These are phyloP conservation scores for Cytospora piceicola DNA, from an alignment of 2,329 filamentous ascomycete genomes.

Conservation along the genomic window DNA sequence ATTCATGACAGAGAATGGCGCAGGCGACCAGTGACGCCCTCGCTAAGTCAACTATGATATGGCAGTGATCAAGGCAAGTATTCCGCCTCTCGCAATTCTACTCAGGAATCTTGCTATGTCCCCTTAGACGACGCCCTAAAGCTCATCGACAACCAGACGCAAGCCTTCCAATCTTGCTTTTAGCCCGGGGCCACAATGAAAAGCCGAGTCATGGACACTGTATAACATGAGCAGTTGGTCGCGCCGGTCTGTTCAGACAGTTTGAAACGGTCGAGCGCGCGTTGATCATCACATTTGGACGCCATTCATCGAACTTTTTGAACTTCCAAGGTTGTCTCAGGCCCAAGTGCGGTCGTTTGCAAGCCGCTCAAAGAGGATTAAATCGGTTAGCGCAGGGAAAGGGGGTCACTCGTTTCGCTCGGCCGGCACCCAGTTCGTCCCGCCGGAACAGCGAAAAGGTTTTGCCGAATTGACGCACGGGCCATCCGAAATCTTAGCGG, in stretches of 20 bases:
- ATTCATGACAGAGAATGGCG: neutral
- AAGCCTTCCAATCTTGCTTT: no score
- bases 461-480: neutral
- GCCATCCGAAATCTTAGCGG: neutral
- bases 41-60: neutral
- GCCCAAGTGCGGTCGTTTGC: neutral
- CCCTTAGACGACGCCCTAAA: neutral
- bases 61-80: neutral
- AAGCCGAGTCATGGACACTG: no score
- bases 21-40: neutral
- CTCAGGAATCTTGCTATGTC: no score
- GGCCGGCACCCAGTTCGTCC: neutral
- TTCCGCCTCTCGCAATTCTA: neutral
- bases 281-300: neutral
- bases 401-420: neutral
- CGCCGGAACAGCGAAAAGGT: conserved; percentile 2
- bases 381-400: neutral
- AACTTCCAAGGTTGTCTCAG: neutral
- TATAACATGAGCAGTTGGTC: neutral
- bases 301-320: neutral
- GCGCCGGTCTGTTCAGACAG: neutral
- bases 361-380: neutral
- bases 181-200: no score
- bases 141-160: no score
- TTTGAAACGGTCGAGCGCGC: no score